A percentile compares a stretch with the other conserved stretches of the same genome.
These are phyloP conservation scores for Trichosporon asahii DNA, from an alignment of 1,284 basidiomycete genomes.

Conservation along the genomic window DNA sequence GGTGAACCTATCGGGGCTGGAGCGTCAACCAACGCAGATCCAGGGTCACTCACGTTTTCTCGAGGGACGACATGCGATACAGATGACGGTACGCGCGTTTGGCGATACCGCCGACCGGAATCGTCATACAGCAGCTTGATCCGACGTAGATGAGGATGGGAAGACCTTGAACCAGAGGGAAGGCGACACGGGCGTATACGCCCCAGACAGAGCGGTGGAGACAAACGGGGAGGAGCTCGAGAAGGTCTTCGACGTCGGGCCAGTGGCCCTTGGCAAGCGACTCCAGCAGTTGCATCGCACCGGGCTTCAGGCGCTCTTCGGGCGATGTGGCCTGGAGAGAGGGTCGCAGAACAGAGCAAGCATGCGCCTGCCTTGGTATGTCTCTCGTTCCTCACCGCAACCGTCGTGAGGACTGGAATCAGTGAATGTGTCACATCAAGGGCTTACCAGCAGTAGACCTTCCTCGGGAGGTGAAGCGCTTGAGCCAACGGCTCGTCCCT, in stretches of 20 bases:
- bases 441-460: too few relatives aligned
- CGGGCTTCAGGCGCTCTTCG: too few relatives aligned
- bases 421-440: too few relatives aligned
- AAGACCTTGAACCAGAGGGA: neutral
- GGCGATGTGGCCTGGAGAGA: too few relatives aligned
- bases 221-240: neutral
- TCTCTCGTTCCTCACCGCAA: too few relatives aligned
- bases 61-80: neutral
- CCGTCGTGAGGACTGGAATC: too few relatives aligned
- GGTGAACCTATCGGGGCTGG: neutral
- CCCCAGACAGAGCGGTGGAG: neutral
- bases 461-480: too few relatives aligned
- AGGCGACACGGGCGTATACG: neutral
- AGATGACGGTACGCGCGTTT: neutral
- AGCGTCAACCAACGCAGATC: neutral
- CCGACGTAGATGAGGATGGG: neutral
- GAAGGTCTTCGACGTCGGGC: too few relatives aligned
- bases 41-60: neutral
- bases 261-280: neutral
- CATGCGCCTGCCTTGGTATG: too few relatives aligned
- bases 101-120: neutral
- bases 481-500: too few relatives aligned
- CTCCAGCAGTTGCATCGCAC: neutral
- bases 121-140: neutral
- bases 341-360: too few relatives aligned